Base-by-base conservation (phyloP, 106 monocot genomes). In the Ottelia alismoides region DNA sequence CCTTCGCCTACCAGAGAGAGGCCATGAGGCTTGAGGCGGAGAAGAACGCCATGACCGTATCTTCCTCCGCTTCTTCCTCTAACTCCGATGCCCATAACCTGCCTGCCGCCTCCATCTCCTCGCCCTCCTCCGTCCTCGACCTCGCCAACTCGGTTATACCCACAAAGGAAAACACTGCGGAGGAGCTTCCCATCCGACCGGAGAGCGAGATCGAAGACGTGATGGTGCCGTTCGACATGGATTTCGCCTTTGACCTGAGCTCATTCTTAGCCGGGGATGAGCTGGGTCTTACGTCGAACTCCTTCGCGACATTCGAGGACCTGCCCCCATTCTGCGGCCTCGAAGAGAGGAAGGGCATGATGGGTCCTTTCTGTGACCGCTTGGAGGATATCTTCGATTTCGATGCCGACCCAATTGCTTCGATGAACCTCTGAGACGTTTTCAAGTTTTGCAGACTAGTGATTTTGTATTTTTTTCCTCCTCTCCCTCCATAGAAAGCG, bases 1-100 rank as follows among this genome's bases (percentile, higher is more conserved):
- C 58, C 5, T 10, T 50, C 26, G 75, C 70, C 21, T 76, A 76
- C 47, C 27, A 32, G 9, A 21, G 28, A 1, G 70, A 64, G 10
- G 43, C 66, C 14, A 44, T 30, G 18, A 50, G 64, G 26, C 29
- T 75, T 6, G 51, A 58, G 10, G 58, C 51, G 0, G 57, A 64
- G 24, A 49, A 64, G 25, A 24, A 9, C 32, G 18, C 2, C 2
- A 11, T 57, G 21, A 7, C 40, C 2, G 40, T 5, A 11, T 5
- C 56, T 22, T 7, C 30, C 26, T 57, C 30, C 21, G 19, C 30
- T 16, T n/a, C n/a, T n/a, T n/a, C n/a, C n/a, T n/a, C n/a, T n/a
- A n/a, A n/a, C n/a, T n/a, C n/a, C n/a, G n/a, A n/a, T n/a, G n/a
- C n/a, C n/a, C n/a, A n/a, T n/a, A 30, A 55, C 4, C 28, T n/a